Evolutionary conservation across 2,329 filamentous ascomycete species (phyloP).

Genomic region (Gaeumannomyces tritici): DNA sequence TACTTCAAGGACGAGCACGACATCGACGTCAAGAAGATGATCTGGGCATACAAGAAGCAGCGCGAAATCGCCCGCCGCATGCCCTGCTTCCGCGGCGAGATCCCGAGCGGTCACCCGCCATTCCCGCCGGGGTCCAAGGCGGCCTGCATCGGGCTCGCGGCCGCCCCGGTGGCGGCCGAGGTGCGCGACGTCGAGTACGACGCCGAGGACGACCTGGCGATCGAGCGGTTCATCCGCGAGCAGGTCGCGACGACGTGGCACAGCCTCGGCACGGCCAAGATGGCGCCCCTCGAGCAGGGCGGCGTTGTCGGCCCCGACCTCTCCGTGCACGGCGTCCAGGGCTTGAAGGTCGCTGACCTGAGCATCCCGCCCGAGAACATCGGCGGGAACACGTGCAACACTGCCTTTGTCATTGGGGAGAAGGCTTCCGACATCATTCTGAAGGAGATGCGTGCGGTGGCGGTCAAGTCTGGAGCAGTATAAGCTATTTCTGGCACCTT

Average conservation of each 20-base stretch:
- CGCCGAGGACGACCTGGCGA: slow-evolving; percentile 32
- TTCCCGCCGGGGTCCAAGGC: slow-evolving; percentile 11
- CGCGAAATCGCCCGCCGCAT: slow-evolving; percentile 35
- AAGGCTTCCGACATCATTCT: slow-evolving; percentile 29
- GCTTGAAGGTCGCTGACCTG: slow-evolving; percentile 28
- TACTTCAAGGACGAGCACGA: slow-evolving; percentile 35
- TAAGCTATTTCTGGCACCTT: too few relatives aligned
- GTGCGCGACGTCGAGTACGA: slow-evolving; percentile 25
- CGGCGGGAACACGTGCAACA: slow-evolving; percentile 35
- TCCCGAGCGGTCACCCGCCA: slow-evolving; percentile 15
- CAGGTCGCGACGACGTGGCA: slow-evolving; percentile 31
- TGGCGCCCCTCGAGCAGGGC: slow-evolving; percentile 26
- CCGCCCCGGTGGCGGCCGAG: slow-evolving; percentile 13
- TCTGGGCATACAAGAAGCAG: slow-evolving; percentile 38
- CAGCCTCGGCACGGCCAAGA: slow-evolving; percentile 29
- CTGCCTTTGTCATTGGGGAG: slow-evolving; percentile 38
- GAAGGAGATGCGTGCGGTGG: neutral
- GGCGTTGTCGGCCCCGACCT: slow-evolving; percentile 32
- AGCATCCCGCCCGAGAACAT: slow-evolving; percentile 25
- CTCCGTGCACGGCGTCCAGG: slow-evolving; percentile 28
- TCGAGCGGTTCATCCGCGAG: slow-evolving; percentile 29
- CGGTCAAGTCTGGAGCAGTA: neutral
- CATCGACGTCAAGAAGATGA: slow-evolving; percentile 41
- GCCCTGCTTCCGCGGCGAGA: slow-evolving; percentile 23
- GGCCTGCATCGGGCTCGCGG: slow-evolving; percentile 5